Evolutionary conservation across 2,329 filamentous ascomycete species (phyloP), one percentile per base, ranked within the genome.

Genomic region (Trichophyton mentagrophytes): DNA sequence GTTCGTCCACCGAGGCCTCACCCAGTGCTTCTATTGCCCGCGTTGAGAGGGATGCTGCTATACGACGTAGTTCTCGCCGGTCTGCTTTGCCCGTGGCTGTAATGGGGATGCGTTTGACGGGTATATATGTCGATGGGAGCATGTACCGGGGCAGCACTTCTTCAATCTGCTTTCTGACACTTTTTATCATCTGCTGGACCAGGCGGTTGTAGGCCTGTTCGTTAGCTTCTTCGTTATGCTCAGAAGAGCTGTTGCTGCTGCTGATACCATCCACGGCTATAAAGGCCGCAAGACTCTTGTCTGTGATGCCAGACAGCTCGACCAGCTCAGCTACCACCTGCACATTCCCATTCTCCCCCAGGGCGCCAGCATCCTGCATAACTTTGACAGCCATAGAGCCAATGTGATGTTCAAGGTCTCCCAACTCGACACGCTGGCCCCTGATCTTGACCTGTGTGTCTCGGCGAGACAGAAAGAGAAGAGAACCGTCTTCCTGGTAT

Each of bases 341-440:
- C 51, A 56, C 51, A 20, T 5, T 46, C n/a, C 27, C 40, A 11
- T 38, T 17, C 11, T 15, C 20, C 8, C n/a, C 40, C 36, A 58
- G 44, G 3, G 44, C n/a, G 6, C 55, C 56, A 3, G 20, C 9
- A 7, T 47, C n/a, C 4, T 25, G n/a, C 44, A 25, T 25, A 47
- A 25, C 17, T 8, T 17, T 33, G 20, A 25, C 25, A 76, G 71
- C 61, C 73, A 73, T 8, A 72, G 40, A 70, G 13, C 74, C n/a
- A 15, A 70, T 46, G 47, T 56, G 51, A 56, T 56, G 51, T 22
- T 56, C 51, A 72, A 95, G 92, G 74, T 95, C 90, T 0, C 85
- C 87, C 61, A 93, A 85, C 67, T 95, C 90, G 0, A 95, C 78
- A 9, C 90, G 80, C 69, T 95, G 90, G 0, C 90, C 90, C 13